A percentile compares a stretch with the other conserved stretches of the same genome.
Conservation (phyloP, 768 basidiomycete genomes). For the Suillus luteus region DNA sequence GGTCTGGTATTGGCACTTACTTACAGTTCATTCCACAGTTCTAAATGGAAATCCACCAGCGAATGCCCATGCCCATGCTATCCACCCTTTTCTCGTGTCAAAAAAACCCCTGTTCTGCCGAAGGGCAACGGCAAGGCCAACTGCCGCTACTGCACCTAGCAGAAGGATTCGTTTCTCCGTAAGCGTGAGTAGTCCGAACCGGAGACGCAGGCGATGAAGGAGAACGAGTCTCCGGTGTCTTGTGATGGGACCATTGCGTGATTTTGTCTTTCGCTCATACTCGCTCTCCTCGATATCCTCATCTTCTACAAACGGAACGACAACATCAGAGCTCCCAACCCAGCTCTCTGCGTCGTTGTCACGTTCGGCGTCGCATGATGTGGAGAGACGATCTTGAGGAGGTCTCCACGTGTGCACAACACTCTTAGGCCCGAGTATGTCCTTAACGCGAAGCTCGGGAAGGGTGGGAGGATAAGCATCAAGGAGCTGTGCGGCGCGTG, state of each 20-base stretch:
- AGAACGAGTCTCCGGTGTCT: slow-evolving; percentile 13
- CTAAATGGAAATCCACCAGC: not conserved
- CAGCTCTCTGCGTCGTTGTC: slow-evolving; percentile 64
- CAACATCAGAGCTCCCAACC: slow-evolving; percentile 53
- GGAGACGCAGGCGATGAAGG: slow-evolving; percentile 12
- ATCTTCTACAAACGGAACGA: slow-evolving; percentile 43
- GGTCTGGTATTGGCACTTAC: not conserved
- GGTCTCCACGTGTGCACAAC: slow-evolving; percentile 74
- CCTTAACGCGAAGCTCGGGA: slow-evolving; percentile 50
- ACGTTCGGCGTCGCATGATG: slow-evolving; percentile 6
- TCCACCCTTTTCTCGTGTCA: slow-evolving; percentile 1
- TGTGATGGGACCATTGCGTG: not conserved
- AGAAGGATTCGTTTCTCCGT: slow-evolving; percentile 42
- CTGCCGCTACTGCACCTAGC: slow-evolving; percentile 65
- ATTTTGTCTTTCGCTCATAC: slow-evolving; percentile 25
- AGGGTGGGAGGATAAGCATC: slow-evolving; percentile 60
- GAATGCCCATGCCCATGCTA: slow-evolving; percentile 1
- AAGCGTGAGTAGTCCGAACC: slow-evolving; percentile 29
- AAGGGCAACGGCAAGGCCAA: slow-evolving; percentile 68
- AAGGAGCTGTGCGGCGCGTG: slow-evolving; percentile 59
- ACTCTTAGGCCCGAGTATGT: slow-evolving; percentile 79
- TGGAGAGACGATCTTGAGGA: slow-evolving; percentile 27
- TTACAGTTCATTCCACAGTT: not conserved
- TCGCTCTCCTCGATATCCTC: slow-evolving; percentile 43
- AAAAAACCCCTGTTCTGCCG: slow-evolving; percentile 5